phyloP scores from a whole-genome alignment of 2,329 filamentous ascomycete species.

The Penicillium sp. region DNA sequence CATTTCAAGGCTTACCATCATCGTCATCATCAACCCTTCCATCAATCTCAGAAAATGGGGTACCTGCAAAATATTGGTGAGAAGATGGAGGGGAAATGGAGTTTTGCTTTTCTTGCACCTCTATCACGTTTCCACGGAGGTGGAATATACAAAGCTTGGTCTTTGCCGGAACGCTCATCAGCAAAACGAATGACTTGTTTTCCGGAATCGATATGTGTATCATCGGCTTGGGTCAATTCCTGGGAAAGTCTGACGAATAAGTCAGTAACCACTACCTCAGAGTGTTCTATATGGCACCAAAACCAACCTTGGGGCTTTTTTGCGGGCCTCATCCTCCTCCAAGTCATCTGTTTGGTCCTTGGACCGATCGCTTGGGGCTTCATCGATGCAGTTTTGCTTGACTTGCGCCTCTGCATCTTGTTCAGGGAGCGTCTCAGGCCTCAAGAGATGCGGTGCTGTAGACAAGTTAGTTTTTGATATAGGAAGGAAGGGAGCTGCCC shows the following conservation, averaged over 20 bases:
- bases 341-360: neutral
- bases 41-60: conserved; percentile 27
- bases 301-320: conserved; percentile 4
- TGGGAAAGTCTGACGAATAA: neutral
- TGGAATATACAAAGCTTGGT: conserved; percentile 27
- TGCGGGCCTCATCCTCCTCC: neutral
- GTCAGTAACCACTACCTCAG: neutral
- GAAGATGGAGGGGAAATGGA: neutral
- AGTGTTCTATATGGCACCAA: neutral
- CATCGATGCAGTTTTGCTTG: neutral
- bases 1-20: conserved; percentile 16
- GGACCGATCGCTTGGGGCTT: neutral
- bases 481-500: neutral
- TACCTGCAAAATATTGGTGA: conserved; percentile 14
- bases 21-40: conserved; percentile 12
- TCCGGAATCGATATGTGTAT: neutral
- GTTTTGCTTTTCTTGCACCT: conserved; percentile 9
- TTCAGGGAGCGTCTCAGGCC: neutral
- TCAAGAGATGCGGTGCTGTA: conserved; percentile 6
- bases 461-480: neutral
- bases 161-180: conserved; percentile 13
- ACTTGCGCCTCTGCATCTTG: conserved; percentile 3
- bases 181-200: conserved; percentile 8
- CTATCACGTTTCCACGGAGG: conserved; percentile 23
- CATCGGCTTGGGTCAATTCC: neutral